A percentile compares a stretch with the other conserved stretches of the same genome.
Conservation (phyloP, 2,329 filamentous ascomycete species). For the Ilyonectria robusta region DNA sequence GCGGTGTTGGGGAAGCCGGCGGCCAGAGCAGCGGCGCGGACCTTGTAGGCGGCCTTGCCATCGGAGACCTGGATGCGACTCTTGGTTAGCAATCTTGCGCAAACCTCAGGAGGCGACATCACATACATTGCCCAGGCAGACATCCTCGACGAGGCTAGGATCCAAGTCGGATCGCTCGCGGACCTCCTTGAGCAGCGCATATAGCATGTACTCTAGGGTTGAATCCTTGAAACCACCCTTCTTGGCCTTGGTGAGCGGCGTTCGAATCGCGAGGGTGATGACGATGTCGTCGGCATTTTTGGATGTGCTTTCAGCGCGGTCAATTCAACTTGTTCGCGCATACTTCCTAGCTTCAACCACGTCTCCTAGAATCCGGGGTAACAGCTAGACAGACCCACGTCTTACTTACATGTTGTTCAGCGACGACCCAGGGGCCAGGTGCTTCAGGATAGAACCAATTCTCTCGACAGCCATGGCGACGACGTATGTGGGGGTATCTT, state of each 20-base stretch:
- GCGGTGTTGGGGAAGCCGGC: slow-evolving; percentile 95
- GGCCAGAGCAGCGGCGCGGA: slow-evolving; percentile 88
- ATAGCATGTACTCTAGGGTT: slow-evolving; percentile 86
- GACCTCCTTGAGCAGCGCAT: slow-evolving; percentile 85
- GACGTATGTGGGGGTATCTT: slow-evolving; percentile 6
- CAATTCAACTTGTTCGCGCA: background rate
- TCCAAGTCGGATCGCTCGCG: slow-evolving; percentile 82
- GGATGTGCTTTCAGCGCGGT: slow-evolving; percentile 74
- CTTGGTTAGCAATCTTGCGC: slow-evolving; percentile 17
- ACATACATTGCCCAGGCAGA: slow-evolving; percentile 89
- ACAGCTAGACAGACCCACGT: background rate
- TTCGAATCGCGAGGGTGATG: slow-evolving; percentile 92
- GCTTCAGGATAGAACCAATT: slow-evolving; percentile 88
- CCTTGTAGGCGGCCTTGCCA: slow-evolving; percentile 88
- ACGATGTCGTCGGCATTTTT: slow-evolving; percentile 98
- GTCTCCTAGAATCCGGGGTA: background rate
- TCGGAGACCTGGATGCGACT: slow-evolving; percentile 76
- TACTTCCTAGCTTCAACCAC: background rate
- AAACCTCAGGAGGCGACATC: background rate
- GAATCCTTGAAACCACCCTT: slow-evolving; percentile 98
- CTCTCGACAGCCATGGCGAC: slow-evolving; percentile 84
- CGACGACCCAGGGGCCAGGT: slow-evolving; percentile 81
- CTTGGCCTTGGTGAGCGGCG: slow-evolving; percentile 87
- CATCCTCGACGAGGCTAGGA: slow-evolving; percentile 86
- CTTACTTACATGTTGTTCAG: slow-evolving; percentile 81